A percentile compares a stretch with the other conserved stretches of the same genome.
Evolutionary conservation across 2,329 filamentous ascomycete genomes (phyloP).

Genomic region (Monilinia fructigena): DNA sequence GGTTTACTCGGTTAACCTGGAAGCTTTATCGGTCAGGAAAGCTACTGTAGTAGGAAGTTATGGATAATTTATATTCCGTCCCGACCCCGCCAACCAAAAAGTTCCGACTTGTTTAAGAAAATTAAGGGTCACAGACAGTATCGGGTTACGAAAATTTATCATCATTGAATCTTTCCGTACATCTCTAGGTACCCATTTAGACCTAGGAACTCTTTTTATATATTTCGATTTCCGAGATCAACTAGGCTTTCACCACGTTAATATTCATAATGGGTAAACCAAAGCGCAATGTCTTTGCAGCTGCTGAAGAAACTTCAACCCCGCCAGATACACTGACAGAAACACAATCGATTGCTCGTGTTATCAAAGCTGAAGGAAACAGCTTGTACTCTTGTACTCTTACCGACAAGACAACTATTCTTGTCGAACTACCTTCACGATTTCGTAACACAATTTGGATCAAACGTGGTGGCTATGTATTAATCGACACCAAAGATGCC

Average conservation of each 20-base stretch:
- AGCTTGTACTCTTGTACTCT: conserved; percentile 80
- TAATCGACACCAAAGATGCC: conserved; percentile 69
- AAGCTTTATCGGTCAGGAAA: background rate
- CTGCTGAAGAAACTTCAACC: conserved; percentile 67
- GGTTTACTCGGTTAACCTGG: background rate
- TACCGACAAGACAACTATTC: conserved; percentile 61
- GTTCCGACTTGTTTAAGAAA: background rate
- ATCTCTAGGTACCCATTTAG: background rate
- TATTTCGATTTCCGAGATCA: background rate
- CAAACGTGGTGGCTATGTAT: conserved; percentile 80
- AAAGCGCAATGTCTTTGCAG: conserved; percentile 74
- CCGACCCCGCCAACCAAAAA: background rate
- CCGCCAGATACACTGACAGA: conserved; percentile 58
- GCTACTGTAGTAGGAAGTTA: too few species aligned
- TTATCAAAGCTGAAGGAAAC: conserved; percentile 82
- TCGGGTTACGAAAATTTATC: background rate
- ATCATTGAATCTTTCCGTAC: background rate
- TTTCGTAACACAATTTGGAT: conserved; percentile 96
- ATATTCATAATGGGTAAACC: conserved; percentile 62
- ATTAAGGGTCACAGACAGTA: too few species aligned
- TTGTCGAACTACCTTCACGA: conserved; percentile 78
- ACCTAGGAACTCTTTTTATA: background rate
- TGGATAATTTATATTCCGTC: conserved; percentile 3
- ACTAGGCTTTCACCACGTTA: background rate
- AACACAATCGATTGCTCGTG: conserved; percentile 70